Evolutionary conservation across 805 yeast species (phyloP).

Genomic region (Ogataea zsoltii): DNA sequence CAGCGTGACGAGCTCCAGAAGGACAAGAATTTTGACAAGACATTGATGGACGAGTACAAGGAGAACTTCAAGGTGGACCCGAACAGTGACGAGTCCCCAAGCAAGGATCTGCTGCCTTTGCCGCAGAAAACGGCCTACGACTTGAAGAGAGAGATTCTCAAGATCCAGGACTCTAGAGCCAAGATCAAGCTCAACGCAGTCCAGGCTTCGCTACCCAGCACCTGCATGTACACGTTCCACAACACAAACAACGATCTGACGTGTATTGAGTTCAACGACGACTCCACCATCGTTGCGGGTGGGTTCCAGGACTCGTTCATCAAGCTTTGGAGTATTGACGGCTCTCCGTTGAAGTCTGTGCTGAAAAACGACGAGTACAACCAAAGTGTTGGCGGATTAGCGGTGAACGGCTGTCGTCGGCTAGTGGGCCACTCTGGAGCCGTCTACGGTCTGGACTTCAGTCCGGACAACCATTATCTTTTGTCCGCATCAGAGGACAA

Average conservation of each 20-base stretch:
- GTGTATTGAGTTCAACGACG: constrained; percentile 83
- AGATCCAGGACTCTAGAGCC: constrained; percentile 80
- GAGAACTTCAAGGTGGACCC: constrained; percentile 54
- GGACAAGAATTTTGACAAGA: constrained; percentile 33
- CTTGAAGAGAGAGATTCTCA: constrained; percentile 72
- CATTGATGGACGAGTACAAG: constrained; percentile 66
- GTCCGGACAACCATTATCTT: constrained; percentile 84
- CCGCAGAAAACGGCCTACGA: constrained; percentile 83
- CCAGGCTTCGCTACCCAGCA: constrained; percentile 87
- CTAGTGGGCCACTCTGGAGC: constrained; percentile 94
- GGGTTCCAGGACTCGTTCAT: constrained; percentile 93
- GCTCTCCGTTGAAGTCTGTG: constrained; percentile 72
- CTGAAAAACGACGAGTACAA: constrained; percentile 55
- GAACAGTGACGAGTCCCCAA: constrained; percentile 65
- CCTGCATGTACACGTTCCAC: constrained; percentile 97
- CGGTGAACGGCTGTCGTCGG: constrained; percentile 41
- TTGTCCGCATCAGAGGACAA: constrained; percentile 88
- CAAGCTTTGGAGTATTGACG: constrained; percentile 91
- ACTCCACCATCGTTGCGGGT: constrained; percentile 83
- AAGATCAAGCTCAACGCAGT: constrained; percentile 65
- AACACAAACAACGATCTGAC: constrained; percentile 89
- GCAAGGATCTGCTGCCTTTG: constrained; percentile 73
- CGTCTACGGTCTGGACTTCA: constrained; percentile 84
- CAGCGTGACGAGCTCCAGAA: constrained; percentile 62
- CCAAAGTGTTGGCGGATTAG: constrained; percentile 32